Conservation (phyloP, 768 basidiomycete species). For the Rhodotorula sphaerocarpa region DNA sequence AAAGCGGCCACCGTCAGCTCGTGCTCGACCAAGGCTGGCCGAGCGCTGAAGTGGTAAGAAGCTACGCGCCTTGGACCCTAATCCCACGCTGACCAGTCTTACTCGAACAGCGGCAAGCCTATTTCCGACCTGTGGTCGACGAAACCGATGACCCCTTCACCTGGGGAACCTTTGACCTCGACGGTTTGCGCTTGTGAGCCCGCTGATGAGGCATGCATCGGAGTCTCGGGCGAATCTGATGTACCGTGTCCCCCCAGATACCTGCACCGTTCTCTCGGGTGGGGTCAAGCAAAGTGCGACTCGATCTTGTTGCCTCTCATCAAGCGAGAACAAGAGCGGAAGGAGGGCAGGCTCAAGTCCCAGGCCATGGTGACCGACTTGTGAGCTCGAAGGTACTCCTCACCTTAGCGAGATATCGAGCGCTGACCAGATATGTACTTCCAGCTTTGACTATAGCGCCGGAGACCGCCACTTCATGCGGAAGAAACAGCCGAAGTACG, state of each 20-base stretch:
- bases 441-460: constrained; percentile 30
- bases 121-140: constrained; percentile 83
- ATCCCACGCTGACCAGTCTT: not conserved
- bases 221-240: not conserved
- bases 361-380: constrained; percentile 24
- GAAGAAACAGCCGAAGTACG: constrained; percentile 24
- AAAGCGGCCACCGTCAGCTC: constrained; percentile 77
- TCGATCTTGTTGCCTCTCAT: constrained; percentile 34
- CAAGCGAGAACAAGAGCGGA: constrained; percentile 33
- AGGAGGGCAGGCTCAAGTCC: constrained; percentile 2
- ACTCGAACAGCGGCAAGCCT: constrained; percentile 66
- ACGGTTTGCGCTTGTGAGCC: constrained; percentile 70
- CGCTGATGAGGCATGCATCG: no score
- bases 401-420: not conserved
- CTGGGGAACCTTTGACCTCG: constrained; percentile 94
- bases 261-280: constrained; percentile 32
- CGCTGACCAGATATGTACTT: not conserved
- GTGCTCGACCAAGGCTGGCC: constrained; percentile 81
- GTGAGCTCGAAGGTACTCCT: constrained; percentile 2
- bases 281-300: constrained; percentile 33
- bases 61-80: not conserved
- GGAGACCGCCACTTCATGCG: constrained; percentile 18
- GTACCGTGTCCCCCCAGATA: not conserved
- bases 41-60: constrained; percentile 72
- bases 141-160: constrained; percentile 87